Evolutionary conservation across 768 basidiomycete genomes (phyloP), one percentile per base, ranked within the genome.

Genomic region (Lactifluus subvellereus): DNA sequence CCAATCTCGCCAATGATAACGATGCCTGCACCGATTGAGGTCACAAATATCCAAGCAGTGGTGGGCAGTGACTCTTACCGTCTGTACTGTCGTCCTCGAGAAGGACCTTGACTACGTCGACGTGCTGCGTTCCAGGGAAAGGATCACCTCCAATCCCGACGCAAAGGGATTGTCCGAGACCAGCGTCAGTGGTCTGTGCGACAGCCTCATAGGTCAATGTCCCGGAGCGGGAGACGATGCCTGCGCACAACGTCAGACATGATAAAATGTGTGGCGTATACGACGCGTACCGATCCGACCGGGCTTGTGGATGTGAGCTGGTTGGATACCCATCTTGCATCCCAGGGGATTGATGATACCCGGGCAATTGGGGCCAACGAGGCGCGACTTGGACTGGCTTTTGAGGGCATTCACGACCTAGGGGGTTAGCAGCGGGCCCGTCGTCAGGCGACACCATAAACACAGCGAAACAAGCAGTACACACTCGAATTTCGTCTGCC

Each of bases 301-400:
- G 60, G 96, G 94, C 69, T 75, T 92, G 79, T 98, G 97, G 70
- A 99, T 98, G 73, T 97, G 94, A 32, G 94, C 97, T 13, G 97
- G 97, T 71, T 92, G 90, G 72, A 99, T 99, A 62, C 97, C 97
- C 86, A 99, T 98, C 81, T 98, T 98, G 81, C 97, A 99, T 22
- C 96, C 96, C 45, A 89, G 80, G 18, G 96, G 95, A 72, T 96
- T 95, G 72, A 98, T 98, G 70, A 99, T 87, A 72, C 97, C 97
- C 2, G 97, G 97, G 77, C 97, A 99, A 77, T 99, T 99, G 45
- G 97, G 97, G 20, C 97, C 97, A 54, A 99, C 92, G 69, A 99
- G 88, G 69, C 97, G 88, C 64, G 93, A 95, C 70, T 89, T 92
- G 57, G 87, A 94, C 75, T 99, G 97, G 71, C 85, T 86, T 74